Conservation (phyloP, 768 basidiomycete genomes). For the Hericium alpestre region DNA sequence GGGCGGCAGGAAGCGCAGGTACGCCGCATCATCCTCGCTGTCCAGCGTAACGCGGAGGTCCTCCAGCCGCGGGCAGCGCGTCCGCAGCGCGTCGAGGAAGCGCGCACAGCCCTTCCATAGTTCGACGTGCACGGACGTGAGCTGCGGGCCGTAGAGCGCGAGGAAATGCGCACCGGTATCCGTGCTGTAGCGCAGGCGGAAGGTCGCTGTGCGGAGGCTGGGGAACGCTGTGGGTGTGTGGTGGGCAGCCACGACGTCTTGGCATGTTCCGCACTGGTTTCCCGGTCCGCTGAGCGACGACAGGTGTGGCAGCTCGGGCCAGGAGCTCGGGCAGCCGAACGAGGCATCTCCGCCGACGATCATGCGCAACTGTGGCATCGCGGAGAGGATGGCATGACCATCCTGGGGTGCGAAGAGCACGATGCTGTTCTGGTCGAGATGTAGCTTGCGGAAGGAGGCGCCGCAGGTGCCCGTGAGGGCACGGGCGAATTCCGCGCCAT, state of each 20-base stretch:
- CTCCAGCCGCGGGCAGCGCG: not conserved
- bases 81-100: not conserved
- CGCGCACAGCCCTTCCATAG: not conserved
- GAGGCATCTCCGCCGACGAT: not conserved
- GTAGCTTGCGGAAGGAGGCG: not conserved
- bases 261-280: not conserved
- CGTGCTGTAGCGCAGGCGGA: not conserved
- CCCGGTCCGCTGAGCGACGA: not conserved
- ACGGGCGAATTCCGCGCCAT: not conserved
- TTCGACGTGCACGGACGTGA: not conserved
- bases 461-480: not conserved
- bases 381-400: not conserved
- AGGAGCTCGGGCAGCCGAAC: not conserved
- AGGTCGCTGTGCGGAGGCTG: not conserved
- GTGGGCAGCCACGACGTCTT: not conserved
- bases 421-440: not conserved
- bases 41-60: not conserved
- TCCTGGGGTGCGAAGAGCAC: not conserved
- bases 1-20: no score
- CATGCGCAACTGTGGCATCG: not conserved
- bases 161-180: not conserved
- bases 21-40: no score
- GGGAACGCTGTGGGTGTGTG: not conserved
- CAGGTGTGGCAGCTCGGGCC: not conserved
- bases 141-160: not conserved